A percentile compares a stretch with the other conserved stretches of the same genome.
Evolutionary conservation across 129 eudicot species (phyloP).

Genomic region (Glebionis coronaria): DNA sequence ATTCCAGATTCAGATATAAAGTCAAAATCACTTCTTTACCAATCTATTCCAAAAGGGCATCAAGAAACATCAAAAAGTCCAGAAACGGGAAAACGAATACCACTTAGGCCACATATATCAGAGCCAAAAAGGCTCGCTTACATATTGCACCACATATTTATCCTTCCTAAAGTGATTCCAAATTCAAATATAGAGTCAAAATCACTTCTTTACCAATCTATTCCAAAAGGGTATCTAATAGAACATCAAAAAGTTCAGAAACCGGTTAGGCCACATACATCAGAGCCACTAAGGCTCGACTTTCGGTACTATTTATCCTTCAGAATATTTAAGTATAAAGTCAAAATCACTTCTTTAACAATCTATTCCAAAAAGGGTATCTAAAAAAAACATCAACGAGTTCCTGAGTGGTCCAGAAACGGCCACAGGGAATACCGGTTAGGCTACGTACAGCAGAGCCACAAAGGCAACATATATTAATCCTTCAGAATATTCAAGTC

Average conservation of each 20-base stretch:
- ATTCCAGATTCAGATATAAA: background rate
- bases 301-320: too few species aligned
- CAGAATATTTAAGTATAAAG: too few species aligned
- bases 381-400: slow-evolving; percentile 25
- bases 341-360: too few species aligned
- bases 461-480: too few species aligned
- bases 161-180: slow-evolving; percentile 5
- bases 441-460: too few species aligned
- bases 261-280: too few species aligned
- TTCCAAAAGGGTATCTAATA: slow-evolving; percentile 11
- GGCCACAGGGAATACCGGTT: too few species aligned
- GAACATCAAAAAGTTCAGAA: slow-evolving; percentile 6
- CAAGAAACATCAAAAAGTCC: slow-evolving; percentile 12
- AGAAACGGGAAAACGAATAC: too few species aligned
- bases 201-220: slow-evolving; percentile 4
- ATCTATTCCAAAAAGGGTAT: background rate
- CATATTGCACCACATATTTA: background rate
- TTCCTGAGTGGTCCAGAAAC: background rate
- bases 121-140: too few species aligned
- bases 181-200: slow-evolving; percentile 1
- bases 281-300: too few species aligned
- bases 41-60: slow-evolving; percentile 8
- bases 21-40: slow-evolving; percentile 13
- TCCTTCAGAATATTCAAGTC: too few species aligned
- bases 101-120: too few species aligned